These are phyloP conservation scores for Collariella sp. DNA, from an alignment of 495 filamentous ascomycete genomes.

Conservation along the genomic window DNA sequence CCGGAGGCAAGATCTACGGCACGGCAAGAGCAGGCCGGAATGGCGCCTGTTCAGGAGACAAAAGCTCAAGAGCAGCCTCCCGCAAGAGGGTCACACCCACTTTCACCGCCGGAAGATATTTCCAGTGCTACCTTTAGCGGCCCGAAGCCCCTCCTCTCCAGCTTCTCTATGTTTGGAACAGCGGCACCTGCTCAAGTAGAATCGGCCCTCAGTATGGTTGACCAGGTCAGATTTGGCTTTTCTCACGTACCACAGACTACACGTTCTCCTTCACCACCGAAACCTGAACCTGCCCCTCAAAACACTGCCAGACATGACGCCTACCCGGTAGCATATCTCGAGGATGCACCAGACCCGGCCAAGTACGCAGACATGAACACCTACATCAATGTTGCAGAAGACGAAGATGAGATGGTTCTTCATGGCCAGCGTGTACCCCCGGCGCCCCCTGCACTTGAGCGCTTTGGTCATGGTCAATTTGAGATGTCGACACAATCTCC, in stretches of 20 bases:
- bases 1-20: not conserved
- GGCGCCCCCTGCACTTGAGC: constrained; percentile 8
- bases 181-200: constrained; percentile 8
- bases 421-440: not conserved
- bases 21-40: not conserved
- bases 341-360: constrained; percentile 4
- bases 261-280: not conserved
- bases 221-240: constrained; percentile 30
- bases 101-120: not conserved
- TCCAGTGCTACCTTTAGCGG: constrained; percentile 10
- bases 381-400: constrained; percentile 7
- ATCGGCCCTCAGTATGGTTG: constrained; percentile 15
- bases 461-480: constrained; percentile 18
- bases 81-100: not conserved
- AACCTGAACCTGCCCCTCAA: not conserved
- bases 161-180: constrained; percentile 22
- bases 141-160: constrained; percentile 3
- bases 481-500: constrained; percentile 17
- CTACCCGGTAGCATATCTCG: constrained; percentile 22
- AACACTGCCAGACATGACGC: constrained; percentile 4
- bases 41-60: not conserved
- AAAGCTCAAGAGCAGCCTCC: not conserved
- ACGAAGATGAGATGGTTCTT: constrained; percentile 1
- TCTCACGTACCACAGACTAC: constrained; percentile 23
- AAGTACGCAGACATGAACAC: constrained; percentile 15